Evolutionary conservation across 805 yeast genomes (phyloP).

Genomic region (Grigorovia humatica): DNA sequence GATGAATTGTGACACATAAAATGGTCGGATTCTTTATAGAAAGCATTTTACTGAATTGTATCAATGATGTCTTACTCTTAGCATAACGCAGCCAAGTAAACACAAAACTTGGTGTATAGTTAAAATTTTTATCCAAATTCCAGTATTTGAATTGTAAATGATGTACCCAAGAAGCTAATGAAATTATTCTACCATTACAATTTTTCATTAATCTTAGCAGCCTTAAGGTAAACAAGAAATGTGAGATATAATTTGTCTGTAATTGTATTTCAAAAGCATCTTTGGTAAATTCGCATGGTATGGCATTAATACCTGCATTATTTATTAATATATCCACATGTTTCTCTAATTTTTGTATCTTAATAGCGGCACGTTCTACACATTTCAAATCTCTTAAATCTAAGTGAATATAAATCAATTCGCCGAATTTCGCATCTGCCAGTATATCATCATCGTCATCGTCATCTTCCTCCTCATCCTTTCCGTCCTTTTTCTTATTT

Average conservation of each 20-base stretch:
- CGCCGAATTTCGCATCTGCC: constrained; percentile 33
- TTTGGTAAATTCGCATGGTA: constrained; percentile 53
- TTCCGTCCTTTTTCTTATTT: background rate
- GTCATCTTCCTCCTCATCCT: background rate
- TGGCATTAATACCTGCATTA: constrained; percentile 74
- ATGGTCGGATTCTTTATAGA: constrained; percentile 59
- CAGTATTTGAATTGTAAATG: constrained; percentile 40
- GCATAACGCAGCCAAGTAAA: constrained; percentile 76
- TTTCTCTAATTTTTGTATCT: constrained; percentile 37
- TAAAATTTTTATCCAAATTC: constrained; percentile 36
- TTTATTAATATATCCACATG: constrained; percentile 53
- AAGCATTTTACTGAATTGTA: constrained; percentile 58
- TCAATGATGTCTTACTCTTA: constrained; percentile 65
- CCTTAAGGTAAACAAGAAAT: constrained; percentile 56
- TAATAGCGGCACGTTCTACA: constrained; percentile 40
- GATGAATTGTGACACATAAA: constrained; percentile 59
- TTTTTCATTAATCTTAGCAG: constrained; percentile 44
- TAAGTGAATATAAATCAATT: constrained; percentile 40
- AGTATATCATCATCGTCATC: background rate
- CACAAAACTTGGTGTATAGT: constrained; percentile 51
- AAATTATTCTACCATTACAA: constrained; percentile 39
- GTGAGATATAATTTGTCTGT: constrained; percentile 70
- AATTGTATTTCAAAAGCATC: constrained; percentile 72
- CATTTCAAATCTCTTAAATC: constrained; percentile 43
- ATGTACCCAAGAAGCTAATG: constrained; percentile 59